Conservation (phyloP, 805 yeast species). For the Ogataea thermomethanolica region DNA sequence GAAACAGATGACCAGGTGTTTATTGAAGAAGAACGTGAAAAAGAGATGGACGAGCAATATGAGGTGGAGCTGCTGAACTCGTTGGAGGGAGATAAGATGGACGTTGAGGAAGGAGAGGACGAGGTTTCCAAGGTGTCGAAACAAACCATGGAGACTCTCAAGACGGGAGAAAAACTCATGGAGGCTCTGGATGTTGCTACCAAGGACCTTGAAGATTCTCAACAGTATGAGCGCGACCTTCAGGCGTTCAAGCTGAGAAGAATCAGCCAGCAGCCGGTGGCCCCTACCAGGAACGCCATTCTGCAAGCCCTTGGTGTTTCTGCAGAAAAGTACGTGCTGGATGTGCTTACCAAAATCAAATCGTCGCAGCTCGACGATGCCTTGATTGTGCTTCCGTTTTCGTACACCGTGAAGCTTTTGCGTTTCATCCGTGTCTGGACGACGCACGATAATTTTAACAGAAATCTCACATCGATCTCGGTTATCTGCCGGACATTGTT, state of each 20-base stretch:
- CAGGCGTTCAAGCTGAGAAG: slow-evolving; percentile 38
- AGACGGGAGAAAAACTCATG: slow-evolving; percentile 89
- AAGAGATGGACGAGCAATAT: slow-evolving; percentile 88
- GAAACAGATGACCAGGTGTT: slow-evolving; percentile 95
- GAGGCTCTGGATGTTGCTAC: slow-evolving; percentile 86
- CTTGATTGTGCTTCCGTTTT: slow-evolving; percentile 83
- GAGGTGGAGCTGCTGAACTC: slow-evolving; percentile 76
- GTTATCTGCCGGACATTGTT: slow-evolving; percentile 72
- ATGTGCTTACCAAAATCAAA: slow-evolving; percentile 63
- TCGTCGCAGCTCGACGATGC: slow-evolving; percentile 93
- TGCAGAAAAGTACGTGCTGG: slow-evolving; percentile 78
- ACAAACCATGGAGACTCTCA: slow-evolving; percentile 86
- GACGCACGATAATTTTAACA: slow-evolving; percentile 39
- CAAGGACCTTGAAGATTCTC: slow-evolving; percentile 59
- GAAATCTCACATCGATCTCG: slow-evolving; percentile 48
- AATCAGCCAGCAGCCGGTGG: slow-evolving; percentile 46
- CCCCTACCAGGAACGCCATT: slow-evolving; percentile 68
- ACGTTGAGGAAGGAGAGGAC: slow-evolving; percentile 39
- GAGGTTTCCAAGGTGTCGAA: slow-evolving; percentile 66
- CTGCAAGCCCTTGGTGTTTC: slow-evolving; percentile 64
- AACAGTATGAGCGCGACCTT: slow-evolving; percentile 45
- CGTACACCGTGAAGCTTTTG: slow-evolving; percentile 68
- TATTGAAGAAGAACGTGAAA: slow-evolving; percentile 93
- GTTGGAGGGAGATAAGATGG: slow-evolving; percentile 48
- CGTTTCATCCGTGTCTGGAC: slow-evolving; percentile 78